Percentiles rank a stretch among this genome's conserved stretches.
Evolutionary conservation across 2,329 filamentous ascomycete genomes (phyloP).

Genomic region (Colletotrichum graminicola): DNA sequence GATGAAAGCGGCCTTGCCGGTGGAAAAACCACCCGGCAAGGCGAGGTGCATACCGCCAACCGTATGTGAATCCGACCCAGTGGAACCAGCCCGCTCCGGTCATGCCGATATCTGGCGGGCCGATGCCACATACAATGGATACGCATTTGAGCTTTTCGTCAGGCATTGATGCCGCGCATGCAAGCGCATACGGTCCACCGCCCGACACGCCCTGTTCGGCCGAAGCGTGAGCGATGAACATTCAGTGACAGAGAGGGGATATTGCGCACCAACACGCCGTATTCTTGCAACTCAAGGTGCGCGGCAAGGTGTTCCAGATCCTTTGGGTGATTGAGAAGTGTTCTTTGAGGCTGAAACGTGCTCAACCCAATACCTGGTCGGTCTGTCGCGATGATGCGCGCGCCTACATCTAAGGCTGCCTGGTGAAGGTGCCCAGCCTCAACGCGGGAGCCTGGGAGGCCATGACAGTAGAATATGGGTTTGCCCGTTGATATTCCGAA

Average conservation of each 20-base stretch:
- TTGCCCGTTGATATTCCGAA: conserved; percentile 50
- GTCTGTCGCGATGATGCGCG: conserved; percentile 55
- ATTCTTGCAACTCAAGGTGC: conserved; percentile 31
- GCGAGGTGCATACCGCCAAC: conserved; percentile 37
- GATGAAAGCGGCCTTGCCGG: conserved; percentile 11
- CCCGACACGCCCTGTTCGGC: conserved; percentile 42
- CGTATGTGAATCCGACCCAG: conserved; percentile 40
- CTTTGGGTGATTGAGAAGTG: conserved; percentile 47
- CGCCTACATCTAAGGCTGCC: conserved; percentile 44
- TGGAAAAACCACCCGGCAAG: conserved; percentile 35
- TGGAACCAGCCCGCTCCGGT: conserved; percentile 39
- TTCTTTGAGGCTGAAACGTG: conserved; percentile 50
- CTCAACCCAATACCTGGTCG: conserved; percentile 59
- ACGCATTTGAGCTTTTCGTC: conserved; percentile 40
- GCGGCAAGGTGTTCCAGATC: conserved; percentile 35
- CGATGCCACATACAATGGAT: conserved; percentile 43
- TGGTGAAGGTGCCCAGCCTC: conserved; percentile 50
- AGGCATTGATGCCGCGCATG: conserved; percentile 39
- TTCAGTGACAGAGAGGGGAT: fast-evolving
- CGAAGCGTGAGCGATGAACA: neutral
- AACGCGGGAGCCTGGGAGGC: conserved; percentile 56
- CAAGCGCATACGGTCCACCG: conserved; percentile 45
- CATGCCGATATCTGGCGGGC: conserved; percentile 44
- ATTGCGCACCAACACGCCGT: conserved; percentile 31
- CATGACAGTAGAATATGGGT: conserved; percentile 57